Percentiles rank a stretch among this genome's conserved stretches.
These are phyloP conservation scores for Pythium folliculosum DNA, from an alignment of 352 stramenopile genomes.

Conservation along the genomic window DNA sequence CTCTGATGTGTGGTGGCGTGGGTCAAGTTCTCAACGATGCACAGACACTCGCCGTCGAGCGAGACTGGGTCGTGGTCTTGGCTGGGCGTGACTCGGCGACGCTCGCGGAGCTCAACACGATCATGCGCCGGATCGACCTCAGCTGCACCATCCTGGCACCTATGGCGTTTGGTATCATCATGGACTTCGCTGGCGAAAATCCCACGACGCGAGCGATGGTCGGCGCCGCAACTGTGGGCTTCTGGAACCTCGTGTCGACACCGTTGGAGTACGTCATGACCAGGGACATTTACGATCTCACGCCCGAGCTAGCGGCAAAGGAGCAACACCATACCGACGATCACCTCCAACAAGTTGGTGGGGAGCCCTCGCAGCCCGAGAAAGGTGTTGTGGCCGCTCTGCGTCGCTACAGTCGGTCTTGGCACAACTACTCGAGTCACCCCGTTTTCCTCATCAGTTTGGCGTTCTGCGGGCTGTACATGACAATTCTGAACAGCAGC, in stretches of 20 bases:
- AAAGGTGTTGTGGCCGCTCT: constrained; percentile 4
- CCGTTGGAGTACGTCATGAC: constrained; percentile 80
- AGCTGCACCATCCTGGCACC: constrained; percentile 77
- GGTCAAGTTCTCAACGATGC: constrained; percentile 78
- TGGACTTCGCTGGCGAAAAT: constrained; percentile 70
- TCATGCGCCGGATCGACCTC: constrained; percentile 81
- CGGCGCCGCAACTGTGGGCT: constrained; percentile 56
- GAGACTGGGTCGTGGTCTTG: constrained; percentile 89
- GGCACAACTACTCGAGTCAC: constrained; percentile 22
- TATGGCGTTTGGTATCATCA: constrained; percentile 76
- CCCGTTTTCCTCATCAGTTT: constrained; percentile 31
- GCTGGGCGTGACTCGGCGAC: constrained; percentile 41
- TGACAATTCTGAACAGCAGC: constrained; percentile 28
- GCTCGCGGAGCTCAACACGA: constrained; percentile 75
- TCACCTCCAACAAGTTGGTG: constrained; percentile 20
- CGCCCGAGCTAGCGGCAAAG: constrained; percentile 45
- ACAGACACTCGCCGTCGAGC: constrained; percentile 77
- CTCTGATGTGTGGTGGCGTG: constrained; percentile 63
- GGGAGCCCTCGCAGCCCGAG: not conserved
- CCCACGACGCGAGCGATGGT: constrained; percentile 65
- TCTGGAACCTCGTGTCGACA: constrained; percentile 82
- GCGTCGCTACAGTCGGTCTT: constrained; percentile 23
- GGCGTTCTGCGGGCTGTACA: constrained; percentile 29
- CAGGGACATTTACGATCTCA: constrained; percentile 64
- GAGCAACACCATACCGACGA: constrained; percentile 13